A percentile compares a stretch with the other conserved stretches of the same genome.
phyloP scores from a whole-genome alignment of 371 early-diverging fungal genomes.

The Rhizopus sp. region DNA sequence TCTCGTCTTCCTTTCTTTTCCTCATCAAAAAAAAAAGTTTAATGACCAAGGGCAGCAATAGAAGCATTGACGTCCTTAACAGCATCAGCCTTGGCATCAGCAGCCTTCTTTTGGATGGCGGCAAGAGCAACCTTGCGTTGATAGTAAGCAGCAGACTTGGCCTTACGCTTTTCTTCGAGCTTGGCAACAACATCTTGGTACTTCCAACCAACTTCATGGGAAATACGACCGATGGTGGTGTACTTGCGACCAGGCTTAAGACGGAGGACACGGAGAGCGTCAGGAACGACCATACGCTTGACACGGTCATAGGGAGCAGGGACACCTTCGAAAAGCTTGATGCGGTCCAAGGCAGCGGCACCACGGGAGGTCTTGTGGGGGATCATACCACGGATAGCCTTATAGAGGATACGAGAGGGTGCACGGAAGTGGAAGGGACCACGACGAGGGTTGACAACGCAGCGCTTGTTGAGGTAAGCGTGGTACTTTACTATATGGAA shows the following conservation, averaged over 20 bases:
- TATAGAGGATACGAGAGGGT: constrained; percentile 97
- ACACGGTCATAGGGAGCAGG: constrained; percentile 96
- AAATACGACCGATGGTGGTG: constrained; percentile 91
- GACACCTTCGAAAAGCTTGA: constrained; percentile 99
- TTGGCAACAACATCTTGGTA: constrained; percentile 93
- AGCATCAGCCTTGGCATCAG: constrained; percentile 42
- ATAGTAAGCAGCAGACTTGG: constrained; percentile 86
- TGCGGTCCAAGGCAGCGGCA: constrained; percentile 92
- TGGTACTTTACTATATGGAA: constrained; percentile 83
- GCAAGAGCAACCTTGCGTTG: constrained; percentile 71
- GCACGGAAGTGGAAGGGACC: constrained; percentile 99
- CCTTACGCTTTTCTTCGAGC: constrained; percentile 97
- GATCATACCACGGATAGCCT: constrained; percentile 98
- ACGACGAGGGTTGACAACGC: constrained; percentile 94
- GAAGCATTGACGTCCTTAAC: constrained; percentile 45
- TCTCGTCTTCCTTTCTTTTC: not conserved
- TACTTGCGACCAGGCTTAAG: constrained; percentile 96
- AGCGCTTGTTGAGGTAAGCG: constrained; percentile 97
- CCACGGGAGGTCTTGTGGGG: constrained; percentile 99
- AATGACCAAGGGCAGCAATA: constrained; percentile 40
- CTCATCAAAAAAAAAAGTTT: constrained; percentile 10
- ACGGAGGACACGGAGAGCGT: constrained; percentile 94
- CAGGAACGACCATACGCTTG: constrained; percentile 96
- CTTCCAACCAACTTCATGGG: constrained; percentile 99
- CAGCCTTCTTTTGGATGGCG: constrained; percentile 44